A percentile compares a stretch with the other conserved stretches of the same genome.
phyloP scores from a whole-genome alignment of 495 filamentous ascomycete species.

The Tuber microsphaerosporum region DNA sequence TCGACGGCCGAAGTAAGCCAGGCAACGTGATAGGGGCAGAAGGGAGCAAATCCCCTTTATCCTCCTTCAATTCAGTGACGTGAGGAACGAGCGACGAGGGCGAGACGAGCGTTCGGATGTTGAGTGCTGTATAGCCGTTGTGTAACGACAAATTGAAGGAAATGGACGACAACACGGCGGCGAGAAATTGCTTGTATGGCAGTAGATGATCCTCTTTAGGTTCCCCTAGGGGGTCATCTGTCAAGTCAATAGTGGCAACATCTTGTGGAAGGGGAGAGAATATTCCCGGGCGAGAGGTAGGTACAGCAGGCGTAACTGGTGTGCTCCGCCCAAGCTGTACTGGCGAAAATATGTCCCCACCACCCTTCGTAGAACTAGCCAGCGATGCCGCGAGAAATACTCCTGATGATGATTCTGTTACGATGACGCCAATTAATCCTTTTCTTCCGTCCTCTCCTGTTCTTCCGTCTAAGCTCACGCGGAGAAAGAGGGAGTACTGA shows the following conservation, averaged over 20 bases:
- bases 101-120: conserved; percentile 37
- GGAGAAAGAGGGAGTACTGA: not conserved
- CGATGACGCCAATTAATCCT: not conserved
- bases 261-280: conserved; percentile 22
- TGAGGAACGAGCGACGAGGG: conserved; percentile 22
- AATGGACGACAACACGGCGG: conserved; percentile 31
- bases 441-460: not conserved
- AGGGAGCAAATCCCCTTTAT: conserved; percentile 20
- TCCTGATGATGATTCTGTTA: conserved; percentile 28
- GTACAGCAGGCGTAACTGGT: conserved; percentile 23
- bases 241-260: conserved; percentile 32
- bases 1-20: conserved; percentile 30
- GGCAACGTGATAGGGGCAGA: conserved; percentile 24
- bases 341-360: not conserved
- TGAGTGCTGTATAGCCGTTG: conserved; percentile 37
- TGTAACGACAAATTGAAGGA: conserved; percentile 30
- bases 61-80: conserved; percentile 8
- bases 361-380: conserved; percentile 16
- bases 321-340: conserved; percentile 8
- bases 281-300: conserved; percentile 21
- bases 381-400: conserved; percentile 35
- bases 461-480: not conserved
- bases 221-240: conserved; percentile 36
- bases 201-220: conserved; percentile 8
- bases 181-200: conserved; percentile 28